These are phyloP conservation scores for Pseudisothecium myosuroides DNA, from an alignment of 225 moss, liverwort and hornwort species.

Conservation along the genomic window DNA sequence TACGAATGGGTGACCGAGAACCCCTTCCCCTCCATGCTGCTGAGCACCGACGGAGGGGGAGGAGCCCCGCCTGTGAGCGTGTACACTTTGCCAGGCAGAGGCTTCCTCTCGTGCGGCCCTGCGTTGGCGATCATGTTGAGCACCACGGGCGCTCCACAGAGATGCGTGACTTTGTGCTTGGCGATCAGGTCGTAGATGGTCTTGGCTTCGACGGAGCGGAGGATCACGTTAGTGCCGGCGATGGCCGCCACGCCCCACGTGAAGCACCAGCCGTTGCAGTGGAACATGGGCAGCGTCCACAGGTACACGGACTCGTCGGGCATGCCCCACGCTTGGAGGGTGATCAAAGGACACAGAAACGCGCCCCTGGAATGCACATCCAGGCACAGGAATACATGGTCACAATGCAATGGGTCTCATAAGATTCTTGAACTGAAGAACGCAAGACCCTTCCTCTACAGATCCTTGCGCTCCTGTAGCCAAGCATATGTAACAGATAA, in stretches of 20 bases:
- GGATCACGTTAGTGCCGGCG: constrained; percentile 60
- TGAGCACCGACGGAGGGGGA: constrained; percentile 59
- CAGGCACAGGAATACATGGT: background rate
- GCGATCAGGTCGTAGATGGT: constrained; percentile 37
- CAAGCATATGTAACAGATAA: background rate
- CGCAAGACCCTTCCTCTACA: background rate
- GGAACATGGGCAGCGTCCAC: constrained; percentile 86
- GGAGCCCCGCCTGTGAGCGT: constrained; percentile 59
- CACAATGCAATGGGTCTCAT: background rate
- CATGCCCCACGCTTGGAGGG: constrained; percentile 52
- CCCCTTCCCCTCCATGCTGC: constrained; percentile 49
- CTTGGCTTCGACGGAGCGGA: constrained; percentile 42
- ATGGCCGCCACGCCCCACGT: constrained; percentile 61
- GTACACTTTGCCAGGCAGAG: constrained; percentile 25
- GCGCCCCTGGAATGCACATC: constrained; percentile 34
- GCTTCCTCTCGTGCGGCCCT: constrained; percentile 14
- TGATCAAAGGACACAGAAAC: constrained; percentile 41
- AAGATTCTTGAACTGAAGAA: background rate
- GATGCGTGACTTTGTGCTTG: constrained; percentile 50
- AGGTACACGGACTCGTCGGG: constrained; percentile 42
- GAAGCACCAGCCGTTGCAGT: constrained; percentile 76
- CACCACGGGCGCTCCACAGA: constrained; percentile 78
- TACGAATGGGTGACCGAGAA: constrained; percentile 55
- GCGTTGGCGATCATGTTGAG: constrained; percentile 56
- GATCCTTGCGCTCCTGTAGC: background rate